phyloP scores from a whole-genome alignment of 2,329 filamentous ascomycete species.

The Fusarium sp. region DNA sequence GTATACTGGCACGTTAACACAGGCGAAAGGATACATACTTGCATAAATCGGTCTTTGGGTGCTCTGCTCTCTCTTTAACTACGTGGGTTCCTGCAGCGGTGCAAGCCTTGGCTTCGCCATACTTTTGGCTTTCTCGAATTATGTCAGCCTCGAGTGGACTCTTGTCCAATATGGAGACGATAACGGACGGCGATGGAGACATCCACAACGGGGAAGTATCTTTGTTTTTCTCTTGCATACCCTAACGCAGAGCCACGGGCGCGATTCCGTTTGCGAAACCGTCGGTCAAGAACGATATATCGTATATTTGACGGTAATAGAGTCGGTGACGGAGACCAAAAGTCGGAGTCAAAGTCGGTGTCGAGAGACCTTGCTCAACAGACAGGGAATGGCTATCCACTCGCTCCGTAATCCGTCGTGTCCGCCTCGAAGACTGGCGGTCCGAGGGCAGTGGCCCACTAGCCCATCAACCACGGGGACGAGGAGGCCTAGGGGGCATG shows the following conservation, averaged over 20 bases:
- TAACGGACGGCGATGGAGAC: constrained; percentile 27
- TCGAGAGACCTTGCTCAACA: constrained; percentile 36
- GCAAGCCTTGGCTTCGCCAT: constrained; percentile 36
- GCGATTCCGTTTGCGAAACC: constrained; percentile 37
- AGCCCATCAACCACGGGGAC: constrained; percentile 30
- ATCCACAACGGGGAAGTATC: constrained; percentile 20
- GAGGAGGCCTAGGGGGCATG: constrained; percentile 31
- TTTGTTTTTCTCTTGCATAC: constrained; percentile 40
- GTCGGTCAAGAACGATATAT: constrained; percentile 44
- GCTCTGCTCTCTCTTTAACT: constrained; percentile 9
- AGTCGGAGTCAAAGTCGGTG: constrained; percentile 47
- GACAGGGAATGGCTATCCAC: constrained; percentile 43
- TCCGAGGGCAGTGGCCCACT: constrained; percentile 37
- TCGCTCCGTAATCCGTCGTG: constrained; percentile 35
- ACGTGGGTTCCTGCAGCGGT: constrained; percentile 38
- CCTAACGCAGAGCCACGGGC: constrained; percentile 39
- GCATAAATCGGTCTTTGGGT: constrained; percentile 15
- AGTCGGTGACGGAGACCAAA: constrained; percentile 44
- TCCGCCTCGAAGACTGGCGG: constrained; percentile 39
- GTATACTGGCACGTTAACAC: constrained; percentile 29
- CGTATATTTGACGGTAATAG: constrained; percentile 36
- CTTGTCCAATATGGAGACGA: constrained; percentile 11
- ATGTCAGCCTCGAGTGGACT: constrained; percentile 32
- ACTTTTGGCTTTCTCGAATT: constrained; percentile 34
- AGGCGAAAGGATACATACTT: constrained; percentile 31